Base-by-base conservation (phyloP, 306 rosid species). In the Vachellia collinsii region DNA sequence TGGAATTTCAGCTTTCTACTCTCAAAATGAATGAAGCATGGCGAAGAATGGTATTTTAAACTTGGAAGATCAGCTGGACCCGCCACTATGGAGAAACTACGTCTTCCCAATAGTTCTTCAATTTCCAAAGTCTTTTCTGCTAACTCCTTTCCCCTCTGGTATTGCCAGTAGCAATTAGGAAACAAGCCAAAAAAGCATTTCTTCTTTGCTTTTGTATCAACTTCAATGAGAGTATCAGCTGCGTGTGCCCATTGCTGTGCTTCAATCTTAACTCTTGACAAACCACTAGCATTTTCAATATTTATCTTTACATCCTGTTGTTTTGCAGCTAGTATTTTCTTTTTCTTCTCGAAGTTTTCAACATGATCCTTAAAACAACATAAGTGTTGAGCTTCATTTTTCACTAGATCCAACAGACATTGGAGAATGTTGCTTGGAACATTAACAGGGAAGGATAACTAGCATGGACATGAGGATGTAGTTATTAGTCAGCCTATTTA, bases 1-100 rank as follows among this genome's bases (percentile, higher is more conserved):
- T 66, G 46, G 19, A 37, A 38, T 66, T 66, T 66, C 23, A 19
- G 17, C 71, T 66, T 66, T 38, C 71, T 38, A 8, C 71, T 66
- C 47, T 66, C 71, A 38, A 66, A 66, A 8, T 38, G 47, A 36
- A 66, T 66, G 11, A 66, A 66, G n/a, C 10, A 5, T 37, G 5
- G 14, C 8, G 7, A 66, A 37, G 46, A 38, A 66, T 66, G 47
- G 71, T 37, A 66, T 19, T 66, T 8, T 14, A 66, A 0, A 3
- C 71, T 19, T 16, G 71, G 47, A 66, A 3, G 25, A 36, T 38
- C 71, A 37, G 14, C 47, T 17, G 25, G 25, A 38, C 71, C 23
- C 0, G 47, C 71, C 42, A 66, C 47, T 38, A 11, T 39, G 8
- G 1, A 3, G 47, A 16, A 37, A n/a, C 12, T 65, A 16, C 46